Evolutionary conservation across 169 alveolate genomes (phyloP).

Genomic region (Toxoplasma gondii): DNA sequence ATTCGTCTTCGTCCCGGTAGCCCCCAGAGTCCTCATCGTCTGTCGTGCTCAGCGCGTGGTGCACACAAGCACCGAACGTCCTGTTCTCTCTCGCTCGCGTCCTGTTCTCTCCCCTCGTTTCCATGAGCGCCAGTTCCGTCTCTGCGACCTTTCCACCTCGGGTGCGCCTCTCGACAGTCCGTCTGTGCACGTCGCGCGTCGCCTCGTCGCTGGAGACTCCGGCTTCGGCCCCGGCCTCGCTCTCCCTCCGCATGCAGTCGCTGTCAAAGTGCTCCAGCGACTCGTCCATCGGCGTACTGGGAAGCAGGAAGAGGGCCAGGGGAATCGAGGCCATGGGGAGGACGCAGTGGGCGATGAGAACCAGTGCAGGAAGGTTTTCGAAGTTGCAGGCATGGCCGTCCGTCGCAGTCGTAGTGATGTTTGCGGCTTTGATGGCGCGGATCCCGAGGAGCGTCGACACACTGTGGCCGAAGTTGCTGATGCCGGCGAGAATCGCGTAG

Average conservation of each 20-base stretch:
- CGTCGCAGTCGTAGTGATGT: slow-evolving; percentile 14
- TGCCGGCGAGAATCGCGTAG: slow-evolving; percentile 47
- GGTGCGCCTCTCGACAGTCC: not conserved
- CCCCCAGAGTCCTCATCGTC: not conserved
- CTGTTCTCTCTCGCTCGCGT: too few species aligned
- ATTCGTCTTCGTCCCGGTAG: not conserved
- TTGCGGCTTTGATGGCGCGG: not conserved
- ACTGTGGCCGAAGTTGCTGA: slow-evolving; percentile 44
- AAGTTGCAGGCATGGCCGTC: slow-evolving; percentile 4
- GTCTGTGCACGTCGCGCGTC: not conserved
- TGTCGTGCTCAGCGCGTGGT: not conserved
- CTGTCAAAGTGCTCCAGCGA: not conserved
- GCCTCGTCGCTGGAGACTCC: not conserved
- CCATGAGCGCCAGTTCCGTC: not conserved
- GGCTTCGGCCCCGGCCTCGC: not conserved
- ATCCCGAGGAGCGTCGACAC: slow-evolving; percentile 1
- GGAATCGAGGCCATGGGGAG: not conserved
- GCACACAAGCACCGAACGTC: not conserved
- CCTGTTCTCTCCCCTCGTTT: not conserved
- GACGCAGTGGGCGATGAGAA: not conserved
- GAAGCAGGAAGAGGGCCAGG: not conserved
- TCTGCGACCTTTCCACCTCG: not conserved
- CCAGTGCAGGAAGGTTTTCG: slow-evolving; percentile 14
- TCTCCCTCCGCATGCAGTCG: not conserved
- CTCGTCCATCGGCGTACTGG: not conserved